A percentile compares a stretch with the other conserved stretches of the same genome.
These are phyloP conservation scores for Apocynum venetum DNA, from an alignment of 257 asterid species.

Conservation along the genomic window DNA sequence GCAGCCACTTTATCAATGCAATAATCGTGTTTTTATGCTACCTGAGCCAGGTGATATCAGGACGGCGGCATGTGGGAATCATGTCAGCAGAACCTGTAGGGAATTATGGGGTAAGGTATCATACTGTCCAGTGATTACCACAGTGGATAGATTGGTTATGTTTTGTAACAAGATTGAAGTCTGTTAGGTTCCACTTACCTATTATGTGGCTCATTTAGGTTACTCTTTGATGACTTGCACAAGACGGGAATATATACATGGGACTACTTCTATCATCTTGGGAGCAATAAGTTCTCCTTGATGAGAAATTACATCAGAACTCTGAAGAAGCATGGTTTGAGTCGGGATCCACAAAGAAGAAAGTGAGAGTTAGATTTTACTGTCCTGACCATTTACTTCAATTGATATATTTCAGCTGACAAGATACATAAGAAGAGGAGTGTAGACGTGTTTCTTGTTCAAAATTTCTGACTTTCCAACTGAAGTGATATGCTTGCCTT, in stretches of 20 bases:
- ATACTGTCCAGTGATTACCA: not conserved
- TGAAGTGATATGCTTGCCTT: not conserved
- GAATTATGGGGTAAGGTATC: conserved; percentile 89
- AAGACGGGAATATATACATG: conserved; percentile 86
- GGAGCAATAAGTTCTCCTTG: conserved; percentile 65
- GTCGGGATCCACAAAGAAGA: conserved; percentile 63
- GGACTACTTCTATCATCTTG: conserved; percentile 78
- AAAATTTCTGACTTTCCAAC: not conserved
- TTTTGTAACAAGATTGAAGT: not conserved
- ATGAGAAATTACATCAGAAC: conserved; percentile 68
- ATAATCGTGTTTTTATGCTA: not conserved
- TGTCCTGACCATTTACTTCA: not conserved
- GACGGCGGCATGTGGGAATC: conserved; percentile 79
- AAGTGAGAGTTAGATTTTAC: conserved; percentile 29
- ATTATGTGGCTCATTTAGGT: conserved; percentile 35
- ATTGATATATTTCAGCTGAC: not conserved
- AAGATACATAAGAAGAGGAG: not conserved
- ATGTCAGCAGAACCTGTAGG: conserved; percentile 86
- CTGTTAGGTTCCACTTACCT: conserved; percentile 8
- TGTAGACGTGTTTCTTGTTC: not conserved
- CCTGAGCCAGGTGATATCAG: conserved; percentile 63
- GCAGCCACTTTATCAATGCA: not conserved
- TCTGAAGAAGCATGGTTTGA: conserved; percentile 68
- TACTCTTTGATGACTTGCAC: conserved; percentile 78
- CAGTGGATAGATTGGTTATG: not conserved